These are phyloP conservation scores for Aspergillus terreus DNA, from an alignment of 2,329 filamentous ascomycete genomes.

Conservation along the genomic window DNA sequence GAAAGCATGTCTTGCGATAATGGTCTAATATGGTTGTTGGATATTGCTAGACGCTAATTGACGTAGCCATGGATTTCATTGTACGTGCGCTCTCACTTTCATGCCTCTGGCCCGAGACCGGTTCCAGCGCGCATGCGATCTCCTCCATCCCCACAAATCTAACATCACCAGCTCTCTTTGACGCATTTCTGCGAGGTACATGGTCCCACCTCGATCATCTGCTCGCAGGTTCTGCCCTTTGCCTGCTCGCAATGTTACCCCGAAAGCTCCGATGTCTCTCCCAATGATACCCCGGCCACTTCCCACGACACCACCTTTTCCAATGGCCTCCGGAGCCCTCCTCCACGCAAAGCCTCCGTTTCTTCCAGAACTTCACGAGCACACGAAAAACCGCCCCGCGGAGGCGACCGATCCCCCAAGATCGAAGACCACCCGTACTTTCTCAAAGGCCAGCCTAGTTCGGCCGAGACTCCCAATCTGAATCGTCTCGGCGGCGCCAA, in stretches of 20 bases:
- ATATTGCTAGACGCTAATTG: conserved; percentile 25
- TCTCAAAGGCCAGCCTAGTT: conserved; percentile 33
- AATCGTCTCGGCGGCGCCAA: conserved; percentile 43
- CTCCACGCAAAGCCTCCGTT: conserved; percentile 13
- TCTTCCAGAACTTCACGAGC: conserved; percentile 14
- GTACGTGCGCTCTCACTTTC: conserved; percentile 27
- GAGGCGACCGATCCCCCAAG: conserved; percentile 24
- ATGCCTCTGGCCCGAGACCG: too few species aligned
- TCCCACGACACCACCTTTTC: conserved; percentile 28
- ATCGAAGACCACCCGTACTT: conserved; percentile 53
- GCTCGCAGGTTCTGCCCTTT: conserved; percentile 55
- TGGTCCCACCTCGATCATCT: conserved; percentile 60
- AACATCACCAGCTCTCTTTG: conserved; percentile 50
- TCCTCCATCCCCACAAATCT: not conserved
- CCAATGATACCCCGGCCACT: conserved; percentile 39
- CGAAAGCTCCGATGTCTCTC: conserved; percentile 34
- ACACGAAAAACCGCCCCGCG: conserved; percentile 10
- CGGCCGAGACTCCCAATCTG: conserved; percentile 41
- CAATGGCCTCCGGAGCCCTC: conserved; percentile 18
- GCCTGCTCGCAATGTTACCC: conserved; percentile 52
- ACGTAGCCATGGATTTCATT: conserved; percentile 42
- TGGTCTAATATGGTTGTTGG: conserved; percentile 27
- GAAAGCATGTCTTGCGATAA: conserved; percentile 32
- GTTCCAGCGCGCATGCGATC: not conserved
- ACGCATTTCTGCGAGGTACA: conserved; percentile 62